A percentile compares a stretch with the other conserved stretches of the same genome.
Conservation (phyloP, 495 filamentous ascomycete genomes). For the Penicillium canescens region DNA sequence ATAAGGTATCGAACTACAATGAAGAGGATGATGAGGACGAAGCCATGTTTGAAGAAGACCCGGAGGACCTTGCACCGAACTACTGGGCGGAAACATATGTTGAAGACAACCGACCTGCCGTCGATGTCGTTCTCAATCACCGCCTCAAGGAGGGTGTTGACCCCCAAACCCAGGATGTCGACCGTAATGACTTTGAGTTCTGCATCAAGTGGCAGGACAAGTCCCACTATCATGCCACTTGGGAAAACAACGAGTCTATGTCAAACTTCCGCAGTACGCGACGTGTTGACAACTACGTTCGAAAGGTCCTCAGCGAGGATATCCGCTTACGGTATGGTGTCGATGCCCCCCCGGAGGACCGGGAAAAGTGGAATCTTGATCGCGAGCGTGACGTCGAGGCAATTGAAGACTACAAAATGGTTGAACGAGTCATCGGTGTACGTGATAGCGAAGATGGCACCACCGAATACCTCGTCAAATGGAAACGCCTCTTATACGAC, state of each 20-base stretch:
- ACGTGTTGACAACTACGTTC: constrained; percentile 90
- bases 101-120: constrained; percentile 72
- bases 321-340: constrained; percentile 66
- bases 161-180: constrained; percentile 52
- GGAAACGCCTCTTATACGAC: constrained; percentile 84
- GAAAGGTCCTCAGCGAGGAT: constrained; percentile 75
- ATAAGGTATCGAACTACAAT: constrained; percentile 84
- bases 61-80: constrained; percentile 53
- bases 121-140: constrained; percentile 89
- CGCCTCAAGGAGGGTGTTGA: constrained; percentile 69
- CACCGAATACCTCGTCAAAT: constrained; percentile 88
- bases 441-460: constrained; percentile 69
- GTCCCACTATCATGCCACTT: constrained; percentile 92
- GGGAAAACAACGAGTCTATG: constrained; percentile 77
- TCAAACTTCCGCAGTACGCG: constrained; percentile 71
- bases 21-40: constrained; percentile 80
- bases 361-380: constrained; percentile 87
- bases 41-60: constrained; percentile 71
- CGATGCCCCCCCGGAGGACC: constrained; percentile 78
- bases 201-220: constrained; percentile 97
- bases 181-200: constrained; percentile 85
- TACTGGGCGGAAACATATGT: constrained; percentile 64
- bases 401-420: constrained; percentile 79
- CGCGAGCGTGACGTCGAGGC: constrained; percentile 83
- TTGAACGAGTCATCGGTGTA: constrained; percentile 87